Conservation (phyloP, 2,329 filamentous ascomycete genomes). For the Lasiodiplodia sp. region DNA sequence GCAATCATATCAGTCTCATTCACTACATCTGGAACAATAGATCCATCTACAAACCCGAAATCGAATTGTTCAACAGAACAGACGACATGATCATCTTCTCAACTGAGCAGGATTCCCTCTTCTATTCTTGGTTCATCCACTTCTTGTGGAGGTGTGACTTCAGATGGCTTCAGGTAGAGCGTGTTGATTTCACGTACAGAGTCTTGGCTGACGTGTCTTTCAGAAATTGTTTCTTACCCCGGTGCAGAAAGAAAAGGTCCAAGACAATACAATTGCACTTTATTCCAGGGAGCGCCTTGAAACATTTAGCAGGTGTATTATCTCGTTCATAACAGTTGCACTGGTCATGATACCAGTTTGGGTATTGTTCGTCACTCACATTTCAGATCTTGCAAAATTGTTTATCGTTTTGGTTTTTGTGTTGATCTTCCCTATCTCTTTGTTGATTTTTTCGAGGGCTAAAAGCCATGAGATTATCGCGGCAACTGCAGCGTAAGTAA, state of each 20-base stretch:
- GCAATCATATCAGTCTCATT: conserved; percentile 30
- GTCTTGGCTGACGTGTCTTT: not conserved
- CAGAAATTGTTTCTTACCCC: not conserved
- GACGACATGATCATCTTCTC: not conserved
- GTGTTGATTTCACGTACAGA: not conserved
- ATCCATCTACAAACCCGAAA: conserved; percentile 5
- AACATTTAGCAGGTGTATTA: not conserved
- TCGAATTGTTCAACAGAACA: not conserved
- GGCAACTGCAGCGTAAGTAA: not conserved
- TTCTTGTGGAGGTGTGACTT: not conserved
- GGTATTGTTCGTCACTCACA: not conserved
- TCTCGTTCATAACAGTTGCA: not conserved
- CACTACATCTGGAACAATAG: conserved; percentile 32
- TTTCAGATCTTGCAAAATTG: not conserved
- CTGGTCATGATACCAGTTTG: not conserved
- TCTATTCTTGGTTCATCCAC: not conserved
- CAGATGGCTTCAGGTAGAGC: not conserved
- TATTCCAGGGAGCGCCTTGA: not conserved
- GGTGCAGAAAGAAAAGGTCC: not conserved
- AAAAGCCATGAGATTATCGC: not conserved
- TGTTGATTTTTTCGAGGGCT: not conserved
- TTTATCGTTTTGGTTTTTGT: not conserved
- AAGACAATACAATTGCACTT: not conserved
- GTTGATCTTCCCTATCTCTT: not conserved
- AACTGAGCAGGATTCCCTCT: not conserved